Evolutionary conservation across 441 rosid species (phyloP).

Genomic region (Breynia disticha): DNA sequence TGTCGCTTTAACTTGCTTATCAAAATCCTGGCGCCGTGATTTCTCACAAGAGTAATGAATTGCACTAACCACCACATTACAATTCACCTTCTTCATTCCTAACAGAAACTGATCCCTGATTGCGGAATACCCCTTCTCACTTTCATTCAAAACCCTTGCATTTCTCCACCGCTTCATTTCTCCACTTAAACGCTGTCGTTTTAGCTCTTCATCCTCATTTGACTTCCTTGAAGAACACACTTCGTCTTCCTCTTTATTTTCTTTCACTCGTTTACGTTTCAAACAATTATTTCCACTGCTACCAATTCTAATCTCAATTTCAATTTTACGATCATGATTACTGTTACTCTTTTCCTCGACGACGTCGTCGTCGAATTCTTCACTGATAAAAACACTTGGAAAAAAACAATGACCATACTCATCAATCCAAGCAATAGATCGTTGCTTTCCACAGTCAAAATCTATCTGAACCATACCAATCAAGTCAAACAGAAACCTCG

Average conservation of each 20-base stretch:
- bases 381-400: conserved; percentile 19
- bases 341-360: no score
- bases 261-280: conserved; percentile 24
- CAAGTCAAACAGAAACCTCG: conserved; percentile 32
- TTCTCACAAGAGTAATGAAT: conserved; percentile 25
- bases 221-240: conserved; percentile 19
- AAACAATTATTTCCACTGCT: conserved; percentile 1
- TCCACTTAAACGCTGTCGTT: conserved; percentile 19
- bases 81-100: conserved; percentile 19
- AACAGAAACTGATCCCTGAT: conserved; percentile 19
- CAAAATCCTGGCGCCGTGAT: conserved; percentile 27
- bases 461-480: conserved; percentile 33
- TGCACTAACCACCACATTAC: conserved; percentile 19
- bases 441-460: conserved; percentile 20
- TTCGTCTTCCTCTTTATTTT: conserved; percentile 24
- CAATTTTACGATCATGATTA: conserved; percentile 10
- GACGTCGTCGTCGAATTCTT: conserved; percentile 9
- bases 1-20: conserved; percentile 22
- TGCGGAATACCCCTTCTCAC: conserved; percentile 13
- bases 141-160: conserved; percentile 21
- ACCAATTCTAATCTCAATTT: conserved; percentile 15
- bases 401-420: conserved; percentile 32
- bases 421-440: conserved; percentile 48
- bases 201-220: conserved; percentile 8
- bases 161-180: conserved; percentile 23